Percentiles rank a stretch among this genome's conserved stretches.
These are phyloP conservation scores for Collybia nuda DNA, from an alignment of 768 basidiomycete genomes.

Conservation along the genomic window DNA sequence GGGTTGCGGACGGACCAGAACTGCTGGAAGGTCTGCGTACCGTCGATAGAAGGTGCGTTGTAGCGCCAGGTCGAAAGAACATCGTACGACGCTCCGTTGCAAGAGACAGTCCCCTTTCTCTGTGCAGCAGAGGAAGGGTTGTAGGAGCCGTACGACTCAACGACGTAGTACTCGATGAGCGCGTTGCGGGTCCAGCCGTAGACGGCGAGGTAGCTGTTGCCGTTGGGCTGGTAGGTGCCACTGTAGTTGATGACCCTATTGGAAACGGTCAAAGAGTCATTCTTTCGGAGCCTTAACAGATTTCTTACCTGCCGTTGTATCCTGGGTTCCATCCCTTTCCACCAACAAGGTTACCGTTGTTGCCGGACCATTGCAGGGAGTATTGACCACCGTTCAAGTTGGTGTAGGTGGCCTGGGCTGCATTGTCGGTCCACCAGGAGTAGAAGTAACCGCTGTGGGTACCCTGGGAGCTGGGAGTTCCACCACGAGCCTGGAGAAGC, in stretches of 20 bases:
- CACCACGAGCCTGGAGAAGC: slow-evolving; percentile 12
- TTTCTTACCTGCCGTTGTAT: slow-evolving; percentile 20
- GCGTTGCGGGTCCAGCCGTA: slow-evolving; percentile 22
- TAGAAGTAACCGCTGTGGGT: slow-evolving; percentile 33
- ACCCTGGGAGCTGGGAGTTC: slow-evolving; percentile 26
- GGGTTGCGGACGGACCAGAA: slow-evolving; percentile 44
- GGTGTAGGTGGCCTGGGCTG: slow-evolving; percentile 25
- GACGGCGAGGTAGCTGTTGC: neutral
- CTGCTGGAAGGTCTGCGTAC: slow-evolving; percentile 39
- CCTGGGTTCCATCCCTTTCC: slow-evolving; percentile 40
- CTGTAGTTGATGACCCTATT: slow-evolving; percentile 4
- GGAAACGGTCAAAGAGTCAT: neutral
- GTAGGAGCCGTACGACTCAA: slow-evolving; percentile 39
- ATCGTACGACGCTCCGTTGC: slow-evolving; percentile 41
- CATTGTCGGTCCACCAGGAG: slow-evolving; percentile 33
- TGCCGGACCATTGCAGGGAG: slow-evolving; percentile 27
- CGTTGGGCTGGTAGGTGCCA: neutral
- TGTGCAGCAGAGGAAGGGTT: slow-evolving; percentile 34
- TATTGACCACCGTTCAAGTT: slow-evolving; percentile 31
- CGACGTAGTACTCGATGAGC: slow-evolving; percentile 48
- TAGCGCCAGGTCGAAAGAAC: slow-evolving; percentile 35
- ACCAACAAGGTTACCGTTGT: slow-evolving; percentile 33
- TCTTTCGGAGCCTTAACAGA: neutral
- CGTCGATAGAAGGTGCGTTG: neutral
- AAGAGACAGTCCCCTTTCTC: slow-evolving; percentile 35